Evolutionary conservation across 1,284 basidiomycete genomes (phyloP).

Genomic region (Ganoderma sp.): DNA sequence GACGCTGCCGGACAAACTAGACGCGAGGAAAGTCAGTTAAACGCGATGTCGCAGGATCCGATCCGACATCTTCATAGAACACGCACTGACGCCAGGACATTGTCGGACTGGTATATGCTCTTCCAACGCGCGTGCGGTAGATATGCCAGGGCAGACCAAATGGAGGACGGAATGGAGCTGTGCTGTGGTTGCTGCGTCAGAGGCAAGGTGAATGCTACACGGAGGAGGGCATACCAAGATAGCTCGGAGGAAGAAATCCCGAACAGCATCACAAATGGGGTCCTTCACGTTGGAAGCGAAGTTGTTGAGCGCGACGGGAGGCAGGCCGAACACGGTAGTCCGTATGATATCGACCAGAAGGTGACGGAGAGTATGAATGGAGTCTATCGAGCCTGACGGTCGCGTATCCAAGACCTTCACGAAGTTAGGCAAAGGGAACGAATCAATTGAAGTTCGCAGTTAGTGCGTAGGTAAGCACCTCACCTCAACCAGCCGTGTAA

Average conservation of each 20-base stretch:
- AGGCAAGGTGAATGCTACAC: neutral
- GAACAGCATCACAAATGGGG: slow-evolving; percentile 24
- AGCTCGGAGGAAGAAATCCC: slow-evolving; percentile 31
- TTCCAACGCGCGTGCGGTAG: slow-evolving; percentile 65
- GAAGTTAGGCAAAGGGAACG: neutral
- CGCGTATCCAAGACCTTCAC: slow-evolving; percentile 7
- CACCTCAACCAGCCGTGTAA: slow-evolving; percentile 24
- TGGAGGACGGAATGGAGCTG: neutral
- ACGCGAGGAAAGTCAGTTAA: neutral
- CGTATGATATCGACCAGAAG: slow-evolving; percentile 28
- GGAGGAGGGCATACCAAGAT: slow-evolving; percentile 19
- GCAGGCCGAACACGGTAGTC: slow-evolving; percentile 22
- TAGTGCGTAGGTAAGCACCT: neutral
- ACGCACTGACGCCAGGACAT: slow-evolving; percentile 66
- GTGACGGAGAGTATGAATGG: slow-evolving; percentile 30
- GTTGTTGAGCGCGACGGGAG: slow-evolving; percentile 23
- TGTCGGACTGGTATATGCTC: slow-evolving; percentile 70
- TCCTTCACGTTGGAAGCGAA: slow-evolving; percentile 24
- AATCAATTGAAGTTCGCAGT: neutral
- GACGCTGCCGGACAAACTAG: slow-evolving; percentile 13
- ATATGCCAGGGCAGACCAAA: slow-evolving; percentile 64
- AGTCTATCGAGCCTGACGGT: slow-evolving; percentile 19
- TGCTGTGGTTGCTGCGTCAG: slow-evolving; percentile 4
- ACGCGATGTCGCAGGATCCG: neutral
- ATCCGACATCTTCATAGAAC: neutral